Evolutionary conservation across 495 filamentous ascomycete species (phyloP), one percentile per base, ranked within the genome.

Genomic region (Daldinia childiae): DNA sequence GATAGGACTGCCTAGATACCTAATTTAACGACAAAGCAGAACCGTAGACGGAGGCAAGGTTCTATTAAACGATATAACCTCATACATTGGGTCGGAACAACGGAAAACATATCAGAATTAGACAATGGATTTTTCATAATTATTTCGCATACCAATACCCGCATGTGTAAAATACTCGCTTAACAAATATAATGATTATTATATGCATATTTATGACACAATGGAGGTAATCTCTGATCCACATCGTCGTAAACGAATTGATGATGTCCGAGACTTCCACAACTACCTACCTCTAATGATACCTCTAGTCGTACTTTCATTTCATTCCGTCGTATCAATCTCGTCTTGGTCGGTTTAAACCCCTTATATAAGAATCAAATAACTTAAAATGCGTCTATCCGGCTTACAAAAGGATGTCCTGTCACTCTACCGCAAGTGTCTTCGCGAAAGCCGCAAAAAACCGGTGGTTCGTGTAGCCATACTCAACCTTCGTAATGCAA

Each of bases 331-430:
- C 12, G 12, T 14, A 36, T 36, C 34, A 34, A 34, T 34, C 32
- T 34, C 9, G 8, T 34, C 32, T 34, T 34, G 32, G 9, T 12
- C 2, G 32, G 9, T 34, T 34, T 34, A 34, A 11, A 34, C 2
- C 9, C 9, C 15, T 17, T 15, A 34, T 45, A 56, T 64, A 48
- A 30, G 8, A 54, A 32, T 9, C 11, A n/a, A n/a, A n/a, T n/a
- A n/a, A 45, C 19, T 41, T 62, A 71, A 54, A 52, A 87, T 86
- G 83, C 87, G 89, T 75, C 85, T 92, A 19, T 96, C 95, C 8
- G 96, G 96, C 38, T 84, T 98, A n/a, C 96, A 99, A 75, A 90
- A 88, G 76, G 92, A 96, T 62, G 94, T 99, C 7, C 79, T 98
- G 43, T 84, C 88, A 38, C 88, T 99, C 9, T 99, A 98, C 74